Conservation (phyloP, 345 rosid genomes). For the Bruguiera parviflora region DNA sequence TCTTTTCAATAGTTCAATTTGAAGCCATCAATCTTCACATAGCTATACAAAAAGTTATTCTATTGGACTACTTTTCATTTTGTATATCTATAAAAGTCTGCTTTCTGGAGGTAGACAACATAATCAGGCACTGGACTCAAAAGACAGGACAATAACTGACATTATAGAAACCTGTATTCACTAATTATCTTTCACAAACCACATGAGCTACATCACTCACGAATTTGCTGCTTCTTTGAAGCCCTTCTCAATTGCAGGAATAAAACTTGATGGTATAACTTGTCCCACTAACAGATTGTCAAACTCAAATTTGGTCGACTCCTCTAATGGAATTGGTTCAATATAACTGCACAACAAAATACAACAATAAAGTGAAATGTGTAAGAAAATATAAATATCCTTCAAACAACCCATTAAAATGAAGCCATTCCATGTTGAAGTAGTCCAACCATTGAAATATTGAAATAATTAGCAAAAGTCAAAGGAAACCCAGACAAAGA, state of each 20-base stretch:
- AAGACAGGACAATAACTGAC: too few relatives aligned
- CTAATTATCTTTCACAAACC: not conserved
- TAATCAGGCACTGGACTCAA: not conserved
- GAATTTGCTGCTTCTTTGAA: constrained; percentile 98
- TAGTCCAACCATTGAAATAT: not conserved
- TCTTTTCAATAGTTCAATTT: too few relatives aligned
- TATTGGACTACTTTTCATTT: not conserved
- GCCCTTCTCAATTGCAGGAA: constrained; percentile 97
- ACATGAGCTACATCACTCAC: constrained; percentile 41
- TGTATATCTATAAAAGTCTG: not conserved
- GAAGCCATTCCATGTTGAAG: not conserved
- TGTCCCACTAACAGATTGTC: constrained; percentile 95
- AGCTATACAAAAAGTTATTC: not conserved
- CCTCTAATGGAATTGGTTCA: constrained; percentile 73
- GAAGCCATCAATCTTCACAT: not conserved
- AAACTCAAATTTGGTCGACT: constrained; percentile 73
- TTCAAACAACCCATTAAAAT: not conserved
- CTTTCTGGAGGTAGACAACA: not conserved
- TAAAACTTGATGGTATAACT: constrained; percentile 86
- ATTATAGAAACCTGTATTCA: not conserved
- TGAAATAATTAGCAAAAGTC: not conserved
- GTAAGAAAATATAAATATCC: not conserved
- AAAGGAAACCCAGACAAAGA: not conserved
- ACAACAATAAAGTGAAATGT: constrained; percentile 5
- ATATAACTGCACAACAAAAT: constrained; percentile 48